phyloP scores from a whole-genome alignment of 2,329 filamentous ascomycete species.

The Emergomyces orientalis region DNA sequence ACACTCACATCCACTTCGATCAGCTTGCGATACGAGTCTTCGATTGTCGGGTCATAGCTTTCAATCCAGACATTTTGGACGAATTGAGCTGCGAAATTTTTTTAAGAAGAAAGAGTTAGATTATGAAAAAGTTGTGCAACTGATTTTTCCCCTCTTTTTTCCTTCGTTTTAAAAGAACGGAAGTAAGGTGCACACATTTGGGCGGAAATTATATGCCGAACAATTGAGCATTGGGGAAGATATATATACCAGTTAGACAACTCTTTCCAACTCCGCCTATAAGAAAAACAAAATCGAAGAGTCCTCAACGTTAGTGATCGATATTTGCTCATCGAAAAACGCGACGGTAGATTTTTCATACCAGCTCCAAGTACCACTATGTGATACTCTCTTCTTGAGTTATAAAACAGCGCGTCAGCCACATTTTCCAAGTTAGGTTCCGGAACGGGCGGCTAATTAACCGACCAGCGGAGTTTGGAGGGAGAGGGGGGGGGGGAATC shows the following conservation, averaged over 20 bases:
- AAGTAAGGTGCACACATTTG: conserved; percentile 14
- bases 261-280: conserved; percentile 83
- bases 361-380: conserved; percentile 74
- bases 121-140: neutral
- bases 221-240: conserved; percentile 9
- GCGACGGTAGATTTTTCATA: conserved; percentile 32
- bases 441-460: neutral
- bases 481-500: neutral
- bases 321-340: conserved; percentile 5
- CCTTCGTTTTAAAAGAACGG: conserved; percentile 2
- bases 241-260: conserved; percentile 68
- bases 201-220: conserved; percentile 1
- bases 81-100: conserved; percentile 67
- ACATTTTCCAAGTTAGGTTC: neutral
- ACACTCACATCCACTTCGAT: conserved; percentile 76
- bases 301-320: neutral
- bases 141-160: neutral
- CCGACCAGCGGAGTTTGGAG: neutral
- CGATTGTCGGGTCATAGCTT: conserved; percentile 79
- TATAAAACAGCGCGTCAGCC: conserved; percentile 2
- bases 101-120: conserved; percentile 3
- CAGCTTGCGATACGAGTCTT: conserved; percentile 80
- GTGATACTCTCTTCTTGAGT: conserved; percentile 62
- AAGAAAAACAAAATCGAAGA: conserved; percentile 6
- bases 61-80: conserved; percentile 94